Percentiles rank a stretch among this genome's conserved stretches.
These are phyloP conservation scores for Lignosus rhinocerotis DNA, from an alignment of 1,284 basidiomycete genomes.

Conservation along the genomic window DNA sequence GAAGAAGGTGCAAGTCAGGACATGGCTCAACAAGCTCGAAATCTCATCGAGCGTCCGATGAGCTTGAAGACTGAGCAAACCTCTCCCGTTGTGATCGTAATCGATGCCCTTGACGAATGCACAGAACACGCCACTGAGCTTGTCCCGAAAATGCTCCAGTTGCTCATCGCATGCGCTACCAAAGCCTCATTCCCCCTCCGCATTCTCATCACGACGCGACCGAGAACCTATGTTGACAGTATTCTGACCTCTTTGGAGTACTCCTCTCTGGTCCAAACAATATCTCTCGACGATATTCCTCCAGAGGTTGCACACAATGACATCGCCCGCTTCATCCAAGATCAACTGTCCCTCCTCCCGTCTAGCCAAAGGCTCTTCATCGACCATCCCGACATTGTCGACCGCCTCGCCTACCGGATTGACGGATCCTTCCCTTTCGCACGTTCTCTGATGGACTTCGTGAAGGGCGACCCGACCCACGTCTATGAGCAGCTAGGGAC, in stretches of 20 bases:
- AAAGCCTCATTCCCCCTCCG: slow-evolving; percentile 1
- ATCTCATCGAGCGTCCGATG: background rate
- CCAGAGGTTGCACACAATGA: background rate
- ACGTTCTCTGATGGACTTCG: background rate
- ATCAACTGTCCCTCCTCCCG: background rate
- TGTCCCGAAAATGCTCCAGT: background rate
- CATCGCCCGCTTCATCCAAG: background rate
- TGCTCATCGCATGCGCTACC: background rate
- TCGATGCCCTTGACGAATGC: slow-evolving; percentile 20
- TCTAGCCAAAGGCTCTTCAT: background rate
- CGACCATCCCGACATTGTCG: background rate
- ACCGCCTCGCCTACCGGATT: background rate
- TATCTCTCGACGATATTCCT: background rate
- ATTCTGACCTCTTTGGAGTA: background rate
- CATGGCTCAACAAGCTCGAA: background rate
- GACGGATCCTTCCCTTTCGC: background rate
- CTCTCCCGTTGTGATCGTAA: slow-evolving; percentile 8
- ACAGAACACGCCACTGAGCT: background rate
- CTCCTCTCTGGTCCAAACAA: background rate
- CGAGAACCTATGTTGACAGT: background rate
- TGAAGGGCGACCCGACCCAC: background rate
- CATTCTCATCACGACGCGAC: slow-evolving; percentile 13
- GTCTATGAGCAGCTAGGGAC: background rate
- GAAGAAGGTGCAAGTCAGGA: background rate
- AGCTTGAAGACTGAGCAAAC: background rate